phyloP scores from a whole-genome alignment of 129 eudicot genomes.

The Erigeron canadensis region DNA sequence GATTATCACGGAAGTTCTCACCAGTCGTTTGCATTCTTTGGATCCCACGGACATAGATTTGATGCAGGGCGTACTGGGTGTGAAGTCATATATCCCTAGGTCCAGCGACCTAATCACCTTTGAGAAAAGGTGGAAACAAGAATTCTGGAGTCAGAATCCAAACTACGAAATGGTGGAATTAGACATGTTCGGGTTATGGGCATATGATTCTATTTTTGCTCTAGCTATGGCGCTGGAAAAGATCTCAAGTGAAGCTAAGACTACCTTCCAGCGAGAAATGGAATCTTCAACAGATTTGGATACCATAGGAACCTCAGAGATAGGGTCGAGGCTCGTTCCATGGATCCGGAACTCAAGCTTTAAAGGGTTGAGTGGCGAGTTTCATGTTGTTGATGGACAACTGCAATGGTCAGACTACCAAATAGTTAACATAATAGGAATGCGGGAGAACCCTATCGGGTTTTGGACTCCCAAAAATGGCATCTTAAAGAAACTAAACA shows the following conservation, averaged over 20 bases:
- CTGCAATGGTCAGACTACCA: background rate
- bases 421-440: background rate
- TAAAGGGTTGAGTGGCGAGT: background rate
- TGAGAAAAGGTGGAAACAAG: background rate
- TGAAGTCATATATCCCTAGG: background rate
- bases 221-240: background rate
- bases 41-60: background rate
- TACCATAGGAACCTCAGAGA: background rate
- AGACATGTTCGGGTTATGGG: background rate
- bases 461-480: background rate
- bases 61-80: background rate
- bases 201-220: background rate
- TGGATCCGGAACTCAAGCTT: background rate
- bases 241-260: background rate
- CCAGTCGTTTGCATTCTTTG: conserved; percentile 3
- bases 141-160: background rate
- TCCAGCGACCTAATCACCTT: background rate
- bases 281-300: background rate
- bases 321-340: background rate
- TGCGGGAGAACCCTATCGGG: background rate
- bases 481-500: background rate
- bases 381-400: background rate
- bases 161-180: background rate
- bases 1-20: conserved; percentile 1
- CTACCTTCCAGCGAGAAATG: background rate